Evolutionary conservation across 2,329 filamentous ascomycete genomes (phyloP).

Genomic region (Fusarium tricinctum): DNA sequence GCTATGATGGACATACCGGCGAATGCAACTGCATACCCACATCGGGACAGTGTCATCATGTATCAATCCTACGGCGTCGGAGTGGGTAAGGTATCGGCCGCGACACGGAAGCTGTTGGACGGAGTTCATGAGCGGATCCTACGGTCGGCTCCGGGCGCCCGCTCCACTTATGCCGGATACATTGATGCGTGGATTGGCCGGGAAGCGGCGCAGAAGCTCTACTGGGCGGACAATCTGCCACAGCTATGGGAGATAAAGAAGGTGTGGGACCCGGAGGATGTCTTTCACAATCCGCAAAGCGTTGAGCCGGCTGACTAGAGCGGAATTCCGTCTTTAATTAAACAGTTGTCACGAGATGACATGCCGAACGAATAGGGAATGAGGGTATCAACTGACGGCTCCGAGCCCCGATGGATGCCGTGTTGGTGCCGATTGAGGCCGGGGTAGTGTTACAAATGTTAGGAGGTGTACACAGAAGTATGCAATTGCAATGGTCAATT

Average conservation of each 20-base stretch:
- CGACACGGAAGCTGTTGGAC: conserved; percentile 64
- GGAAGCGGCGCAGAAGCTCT: conserved; percentile 53
- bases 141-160: conserved; percentile 48
- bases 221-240: conserved; percentile 56
- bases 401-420: conserved; percentile 25
- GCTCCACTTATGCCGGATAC: conserved; percentile 73
- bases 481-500: neutral
- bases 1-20: conserved; percentile 68
- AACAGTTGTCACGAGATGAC: conserved; percentile 8
- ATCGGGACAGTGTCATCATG: conserved; percentile 75
- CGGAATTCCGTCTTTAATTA: conserved; percentile 11
- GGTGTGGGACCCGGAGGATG: conserved; percentile 53
- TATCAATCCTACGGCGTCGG: conserved; percentile 73
- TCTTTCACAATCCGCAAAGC: conserved; percentile 59
- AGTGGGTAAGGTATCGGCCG: conserved; percentile 59
- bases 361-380: conserved; percentile 3
- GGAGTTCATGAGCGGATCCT: conserved; percentile 64
- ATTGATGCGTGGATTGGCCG: conserved; percentile 67
- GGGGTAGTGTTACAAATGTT: conserved; percentile 6
- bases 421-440: conserved; percentile 35
- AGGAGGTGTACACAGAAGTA: neutral
- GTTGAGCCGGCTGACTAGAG: conserved; percentile 56
- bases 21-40: conserved; percentile 72
- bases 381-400: conserved; percentile 14
- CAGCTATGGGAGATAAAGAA: conserved; percentile 55